Evolutionary conservation across 495 filamentous ascomycete species (phyloP), one percentile per base, ranked within the genome.

Genomic region (Hypoxylon lienhwacheense): DNA sequence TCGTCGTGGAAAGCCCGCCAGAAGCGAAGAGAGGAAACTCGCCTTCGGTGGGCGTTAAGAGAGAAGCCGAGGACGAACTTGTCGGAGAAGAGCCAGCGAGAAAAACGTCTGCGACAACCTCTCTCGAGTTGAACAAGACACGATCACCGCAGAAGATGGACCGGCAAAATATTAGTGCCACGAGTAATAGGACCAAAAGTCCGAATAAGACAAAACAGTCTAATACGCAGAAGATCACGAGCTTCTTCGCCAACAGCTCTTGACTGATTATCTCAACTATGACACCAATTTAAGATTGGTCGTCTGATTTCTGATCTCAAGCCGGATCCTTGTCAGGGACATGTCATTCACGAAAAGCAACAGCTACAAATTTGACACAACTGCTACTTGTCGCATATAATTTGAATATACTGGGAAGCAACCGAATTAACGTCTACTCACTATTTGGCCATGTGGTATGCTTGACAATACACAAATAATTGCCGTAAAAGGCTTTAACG

Each of bases 221-320:
- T 39, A 84, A 86, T 7, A 88, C 80, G 42, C 85, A 87, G 68
- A 86, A 84, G 70, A 96, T 96, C 49, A 96, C 90, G 0, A 89
- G 78, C 44, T 96, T 95, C 66, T 93, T 95, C 71, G 80, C 74
- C 11, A 89, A 85, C 36, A 73, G 70, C 37, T 70, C 70, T 5
- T 75, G 34, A 59, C 58, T 79, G 64, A 10, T 16, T 16, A 11
- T 17, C 21, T 26, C n/a, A n/a, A n/a, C n/a, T n/a, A n/a, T 14
- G n/a, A 15, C 6, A 2, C 12, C 1, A 12, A 25, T 7, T 15
- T 12, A 7, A 26, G 37, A 8, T 12, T 15, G 20, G 8, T 8
- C 24, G 24, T 26, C 24, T 5, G 20, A n/a, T 37, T 21, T 17
- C 14, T 17, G 17, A 16, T 8, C 2, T 37, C 34, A 37, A 8